These are phyloP conservation scores for Ilyonectria sp. DNA, from an alignment of 2,329 filamentous ascomycete species.

Conservation along the genomic window DNA sequence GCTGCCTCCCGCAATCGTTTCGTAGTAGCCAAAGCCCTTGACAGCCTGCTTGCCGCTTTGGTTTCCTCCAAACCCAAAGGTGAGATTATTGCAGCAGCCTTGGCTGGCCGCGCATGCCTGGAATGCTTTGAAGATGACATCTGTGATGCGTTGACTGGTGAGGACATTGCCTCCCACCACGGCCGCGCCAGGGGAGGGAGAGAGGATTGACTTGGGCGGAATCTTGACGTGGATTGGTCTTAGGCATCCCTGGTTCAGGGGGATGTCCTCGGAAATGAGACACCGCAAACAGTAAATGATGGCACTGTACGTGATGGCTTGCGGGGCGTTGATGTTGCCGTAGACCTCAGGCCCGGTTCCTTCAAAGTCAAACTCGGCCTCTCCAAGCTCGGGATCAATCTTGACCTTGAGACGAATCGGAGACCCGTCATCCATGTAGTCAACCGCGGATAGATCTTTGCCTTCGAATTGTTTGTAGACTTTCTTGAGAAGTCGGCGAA, in stretches of 20 bases:
- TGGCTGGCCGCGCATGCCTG: slow-evolving; percentile 84
- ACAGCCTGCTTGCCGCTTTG: slow-evolving; percentile 55
- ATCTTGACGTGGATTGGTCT: slow-evolving; percentile 83
- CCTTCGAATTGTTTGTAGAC: slow-evolving; percentile 80
- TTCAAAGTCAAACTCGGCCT: slow-evolving; percentile 84
- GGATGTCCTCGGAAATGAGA: slow-evolving; percentile 85
- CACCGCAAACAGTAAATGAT: slow-evolving; percentile 90
- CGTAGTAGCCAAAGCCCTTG: slow-evolving; percentile 65
- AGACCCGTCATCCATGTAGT: slow-evolving; percentile 89
- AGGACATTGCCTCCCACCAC: slow-evolving; percentile 87
- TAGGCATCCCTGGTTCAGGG: slow-evolving; percentile 86
- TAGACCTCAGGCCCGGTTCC: slow-evolving; percentile 87
- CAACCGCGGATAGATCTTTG: slow-evolving; percentile 78
- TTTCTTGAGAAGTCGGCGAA: slow-evolving; percentile 79
- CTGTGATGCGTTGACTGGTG: slow-evolving; percentile 61
- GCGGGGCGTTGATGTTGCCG: slow-evolving; percentile 85
- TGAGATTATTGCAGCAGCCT: slow-evolving; percentile 87
- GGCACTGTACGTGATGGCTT: slow-evolving; percentile 87
- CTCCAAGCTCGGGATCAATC: slow-evolving; percentile 82
- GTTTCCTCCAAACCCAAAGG: slow-evolving; percentile 79
- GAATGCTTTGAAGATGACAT: slow-evolving; percentile 77
- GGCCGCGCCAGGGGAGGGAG: slow-evolving; percentile 82
- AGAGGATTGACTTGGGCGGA: slow-evolving; percentile 80
- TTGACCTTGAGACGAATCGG: slow-evolving; percentile 82
- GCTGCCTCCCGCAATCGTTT: slow-evolving; percentile 76